A percentile compares a stretch with the other conserved stretches of the same genome.
phyloP scores from a whole-genome alignment of 2,329 filamentous ascomycete species.

The Zymoseptoria brevis region DNA sequence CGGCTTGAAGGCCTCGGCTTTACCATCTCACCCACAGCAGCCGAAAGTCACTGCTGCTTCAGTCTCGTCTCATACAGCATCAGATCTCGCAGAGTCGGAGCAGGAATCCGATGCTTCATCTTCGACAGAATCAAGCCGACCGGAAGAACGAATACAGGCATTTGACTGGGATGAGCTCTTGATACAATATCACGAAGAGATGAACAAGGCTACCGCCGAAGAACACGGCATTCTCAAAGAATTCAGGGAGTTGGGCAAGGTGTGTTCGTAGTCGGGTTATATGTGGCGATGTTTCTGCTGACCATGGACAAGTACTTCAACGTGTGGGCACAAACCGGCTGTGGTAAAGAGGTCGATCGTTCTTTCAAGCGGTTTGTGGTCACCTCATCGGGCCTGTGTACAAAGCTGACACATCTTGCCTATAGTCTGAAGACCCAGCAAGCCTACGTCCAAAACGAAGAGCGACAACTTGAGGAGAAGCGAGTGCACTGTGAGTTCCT shows the following conservation, averaged over 20 bases:
- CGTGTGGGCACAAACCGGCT: slow-evolving; percentile 67
- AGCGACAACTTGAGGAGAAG: slow-evolving; percentile 62
- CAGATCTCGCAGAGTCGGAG: neutral
- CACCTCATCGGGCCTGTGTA: neutral
- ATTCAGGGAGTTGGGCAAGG: slow-evolving; percentile 49
- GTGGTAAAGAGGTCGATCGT: slow-evolving; percentile 65
- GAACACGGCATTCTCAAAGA: slow-evolving; percentile 46
- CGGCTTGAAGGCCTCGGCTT: neutral
- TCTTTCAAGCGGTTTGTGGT: slow-evolving; percentile 61
- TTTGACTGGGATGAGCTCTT: slow-evolving; percentile 78
- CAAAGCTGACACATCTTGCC: neutral
- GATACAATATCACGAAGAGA: slow-evolving; percentile 56
- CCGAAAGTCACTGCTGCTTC: neutral
- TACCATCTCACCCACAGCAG: neutral
- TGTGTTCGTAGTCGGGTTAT: slow-evolving; percentile 28
- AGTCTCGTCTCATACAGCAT: neutral
- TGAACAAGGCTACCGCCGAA: slow-evolving; percentile 53
- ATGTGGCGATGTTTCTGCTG: neutral
- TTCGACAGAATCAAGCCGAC: slow-evolving; percentile 19
- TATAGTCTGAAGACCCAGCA: slow-evolving; percentile 68
- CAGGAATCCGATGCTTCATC: slow-evolving; percentile 1
- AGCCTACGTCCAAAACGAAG: slow-evolving; percentile 65
- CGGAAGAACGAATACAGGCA: slow-evolving; percentile 36
- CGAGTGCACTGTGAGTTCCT: slow-evolving; percentile 66
- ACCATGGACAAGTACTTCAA: slow-evolving; percentile 58